Base-by-base conservation (phyloP, 306 rosid genomes). In the Gynostemma pentaphyllum region DNA sequence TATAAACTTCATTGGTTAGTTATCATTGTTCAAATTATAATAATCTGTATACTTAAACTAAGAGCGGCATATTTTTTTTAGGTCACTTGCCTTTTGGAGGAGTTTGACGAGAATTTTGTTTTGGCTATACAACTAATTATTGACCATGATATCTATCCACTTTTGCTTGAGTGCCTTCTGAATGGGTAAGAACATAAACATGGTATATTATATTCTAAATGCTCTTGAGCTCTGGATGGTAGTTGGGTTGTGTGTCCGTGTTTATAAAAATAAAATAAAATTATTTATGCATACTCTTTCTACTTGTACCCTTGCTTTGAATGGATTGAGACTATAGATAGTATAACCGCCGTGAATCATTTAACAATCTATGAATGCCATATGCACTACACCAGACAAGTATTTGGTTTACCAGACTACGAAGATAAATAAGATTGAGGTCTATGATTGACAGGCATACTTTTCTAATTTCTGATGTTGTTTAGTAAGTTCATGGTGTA, bases 111-210 rank as follows among this genome's bases (percentile, higher is more conserved):
- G 51, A 75, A 72, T 48, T 5, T 62, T 44, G 41, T 66, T 36
- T 66, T 73, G 76, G 71, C 85, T 32, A 64, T 71, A 64, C 74
- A 37, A 72, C 85, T 86, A 65, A 74, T 92, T 69, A 19, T 59
- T 51, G 90, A 82, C 67, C 42, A 68, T 62, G 75, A 72, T 71
- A 59, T 92, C 56, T 88, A 86, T 79, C 85, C 95, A 34, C 85
- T 84, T 56, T 76, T 92, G 83, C 86, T 92, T 23, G 88, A 88
- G 80, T 88, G 94, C 74, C 87, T 92, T 59, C 48, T 84, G 42
- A 74, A 79, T 44, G 96, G 99, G 99, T 92, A 76, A 82, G 83
- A 70, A 68, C 24, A 50, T 18, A 14, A 22, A 24, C 63, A 36
- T 37, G 19, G 47, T 19, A 42, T 6, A 13, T 59, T 21, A 22